Percentiles rank a stretch among this genome's conserved stretches.
Conservation (phyloP, 768 basidiomycete species). For the Amanita molliuscula region DNA sequence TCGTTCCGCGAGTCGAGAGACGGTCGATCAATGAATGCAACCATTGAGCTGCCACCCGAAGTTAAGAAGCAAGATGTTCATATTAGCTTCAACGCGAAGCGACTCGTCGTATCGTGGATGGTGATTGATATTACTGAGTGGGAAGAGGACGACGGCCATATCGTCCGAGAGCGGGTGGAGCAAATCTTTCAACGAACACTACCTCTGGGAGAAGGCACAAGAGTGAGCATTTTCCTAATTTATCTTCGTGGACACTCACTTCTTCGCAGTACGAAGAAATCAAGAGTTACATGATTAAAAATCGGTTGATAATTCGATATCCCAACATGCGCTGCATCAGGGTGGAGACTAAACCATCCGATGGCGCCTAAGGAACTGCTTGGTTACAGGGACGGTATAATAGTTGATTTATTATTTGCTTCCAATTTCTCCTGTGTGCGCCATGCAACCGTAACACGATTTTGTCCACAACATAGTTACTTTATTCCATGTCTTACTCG, state of each 20-base stretch:
- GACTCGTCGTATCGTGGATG: slow-evolving; percentile 60
- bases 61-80: slow-evolving; percentile 68
- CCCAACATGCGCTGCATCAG: slow-evolving; percentile 46
- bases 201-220: slow-evolving; percentile 66
- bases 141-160: slow-evolving; percentile 47
- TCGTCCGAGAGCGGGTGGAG: slow-evolving; percentile 56
- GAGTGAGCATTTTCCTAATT: slow-evolving; percentile 26
- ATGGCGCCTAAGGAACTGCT: slow-evolving; percentile 1
- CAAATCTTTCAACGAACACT: slow-evolving; percentile 57
- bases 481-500: neutral
- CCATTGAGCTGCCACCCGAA: slow-evolving; percentile 57
- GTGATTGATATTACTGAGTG: slow-evolving; percentile 48
- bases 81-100: slow-evolving; percentile 57
- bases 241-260: neutral
- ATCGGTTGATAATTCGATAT: slow-evolving; percentile 52
- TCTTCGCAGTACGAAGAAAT: slow-evolving; percentile 59
- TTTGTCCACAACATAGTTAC: neutral
- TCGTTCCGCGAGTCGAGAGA: slow-evolving; percentile 64
- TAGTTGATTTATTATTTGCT: neutral
- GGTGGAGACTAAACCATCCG: slow-evolving; percentile 20
- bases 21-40: slow-evolving; percentile 59
- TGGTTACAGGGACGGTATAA: neutral
- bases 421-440: neutral
- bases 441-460: neutral
- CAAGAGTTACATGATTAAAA: slow-evolving; percentile 53